phyloP scores from a whole-genome alignment of 129 eudicot species.

The Flaveria sonorensis region DNA sequence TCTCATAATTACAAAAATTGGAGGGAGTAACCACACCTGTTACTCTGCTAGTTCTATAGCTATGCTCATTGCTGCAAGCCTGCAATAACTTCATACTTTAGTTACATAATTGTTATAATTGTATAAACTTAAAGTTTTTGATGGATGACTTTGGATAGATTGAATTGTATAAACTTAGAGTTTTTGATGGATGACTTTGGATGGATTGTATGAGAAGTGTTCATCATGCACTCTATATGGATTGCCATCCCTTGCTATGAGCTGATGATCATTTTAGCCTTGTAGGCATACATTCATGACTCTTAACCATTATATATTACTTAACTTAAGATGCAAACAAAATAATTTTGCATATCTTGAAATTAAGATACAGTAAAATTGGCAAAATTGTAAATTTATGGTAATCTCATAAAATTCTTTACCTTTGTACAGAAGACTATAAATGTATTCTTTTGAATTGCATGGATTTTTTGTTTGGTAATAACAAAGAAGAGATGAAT shows the following conservation, averaged over 20 bases:
- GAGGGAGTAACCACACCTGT: neutral
- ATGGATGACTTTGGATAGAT: too few relatives aligned
- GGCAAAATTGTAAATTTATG: neutral
- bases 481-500: neutral
- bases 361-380: neutral
- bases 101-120: neutral
- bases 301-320: neutral
- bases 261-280: neutral
- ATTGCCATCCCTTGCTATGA: neutral
- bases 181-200: neutral
- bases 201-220: neutral
- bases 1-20: neutral
- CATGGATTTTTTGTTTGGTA: neutral
- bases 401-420: neutral
- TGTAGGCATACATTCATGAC: neutral
- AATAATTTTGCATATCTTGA: neutral
- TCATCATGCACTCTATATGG: slow-evolving; percentile 8
- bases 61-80: neutral
- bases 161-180: neutral
- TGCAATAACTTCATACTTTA: neutral
- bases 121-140: neutral
- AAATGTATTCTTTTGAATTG: neutral
- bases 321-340: neutral
- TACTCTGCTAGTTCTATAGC: neutral
- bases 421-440: neutral